Evolutionary conservation across 192 early-diverging fungal genomes (phyloP).

Genomic region (Linnemannia elongata): DNA sequence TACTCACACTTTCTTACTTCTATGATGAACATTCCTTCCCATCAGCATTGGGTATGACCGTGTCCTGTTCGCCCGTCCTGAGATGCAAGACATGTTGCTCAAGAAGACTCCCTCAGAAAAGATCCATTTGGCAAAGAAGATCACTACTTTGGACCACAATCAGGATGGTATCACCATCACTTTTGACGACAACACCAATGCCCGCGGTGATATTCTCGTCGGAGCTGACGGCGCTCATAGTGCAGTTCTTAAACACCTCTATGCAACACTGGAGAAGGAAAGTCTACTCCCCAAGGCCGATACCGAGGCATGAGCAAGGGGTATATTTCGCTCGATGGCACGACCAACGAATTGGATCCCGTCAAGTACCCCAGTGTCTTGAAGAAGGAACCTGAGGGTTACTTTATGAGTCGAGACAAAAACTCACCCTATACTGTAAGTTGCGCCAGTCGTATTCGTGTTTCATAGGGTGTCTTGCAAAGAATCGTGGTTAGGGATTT

Average conservation of each 20-base stretch:
- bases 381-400: neutral
- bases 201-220: conserved; percentile 17
- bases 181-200: neutral
- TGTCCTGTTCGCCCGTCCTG: conserved; percentile 11
- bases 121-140: conserved; percentile 23
- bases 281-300: conserved; percentile 9
- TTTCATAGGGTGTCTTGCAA: too few species aligned
- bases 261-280: neutral
- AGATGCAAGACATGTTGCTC: conserved; percentile 8
- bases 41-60: conserved; percentile 1
- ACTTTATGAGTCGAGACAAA: conserved; percentile 4
- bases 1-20: neutral
- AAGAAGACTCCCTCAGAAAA: neutral
- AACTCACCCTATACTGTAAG: neutral
- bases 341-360: neutral
- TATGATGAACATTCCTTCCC: neutral
- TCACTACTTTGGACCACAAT: neutral
- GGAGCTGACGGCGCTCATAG: conserved; percentile 28
- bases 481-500: too few species aligned
- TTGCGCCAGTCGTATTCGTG: neutral
- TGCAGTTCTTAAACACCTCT: neutral
- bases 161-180: neutral
- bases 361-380: neutral
- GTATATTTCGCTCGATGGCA: conserved; percentile 8
- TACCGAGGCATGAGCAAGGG: neutral